Percentiles rank a stretch among this genome's conserved stretches.
These are phyloP conservation scores for Xerocomellus amylosporus DNA, from an alignment of 768 basidiomycete species.

Conservation along the genomic window DNA sequence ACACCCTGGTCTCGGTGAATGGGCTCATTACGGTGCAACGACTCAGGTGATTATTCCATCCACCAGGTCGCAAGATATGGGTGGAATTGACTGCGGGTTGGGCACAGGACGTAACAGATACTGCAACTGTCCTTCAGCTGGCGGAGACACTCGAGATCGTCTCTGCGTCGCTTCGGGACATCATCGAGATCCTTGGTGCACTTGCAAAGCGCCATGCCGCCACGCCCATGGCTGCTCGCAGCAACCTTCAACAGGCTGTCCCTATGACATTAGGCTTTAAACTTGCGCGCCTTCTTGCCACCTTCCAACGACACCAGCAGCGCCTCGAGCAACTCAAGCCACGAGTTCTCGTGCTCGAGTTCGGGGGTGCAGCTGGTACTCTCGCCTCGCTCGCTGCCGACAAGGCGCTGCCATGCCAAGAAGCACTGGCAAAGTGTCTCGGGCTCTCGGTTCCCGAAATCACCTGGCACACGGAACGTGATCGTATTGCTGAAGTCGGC, in stretches of 20 bases:
- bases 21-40: conserved; percentile 48
- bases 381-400: conserved; percentile 43
- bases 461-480: conserved; percentile 42
- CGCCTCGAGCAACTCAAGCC: conserved; percentile 37
- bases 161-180: conserved; percentile 27
- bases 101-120: conserved; percentile 47
- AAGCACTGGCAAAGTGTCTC: conserved; percentile 18
- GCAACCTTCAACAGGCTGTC: conserved; percentile 48
- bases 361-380: conserved; percentile 46
- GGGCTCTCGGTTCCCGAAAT: conserved; percentile 27
- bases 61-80: neutral
- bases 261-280: conserved; percentile 49
- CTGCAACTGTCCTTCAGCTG: conserved; percentile 43
- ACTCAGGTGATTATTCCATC: conserved; percentile 38
- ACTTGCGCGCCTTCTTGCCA: conserved; percentile 42
- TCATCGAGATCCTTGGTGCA: conserved; percentile 28
- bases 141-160: conserved; percentile 38
- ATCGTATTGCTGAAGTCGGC: conserved; percentile 42
- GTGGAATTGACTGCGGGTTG: neutral
- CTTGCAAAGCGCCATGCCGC: conserved; percentile 33
- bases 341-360: conserved; percentile 42
- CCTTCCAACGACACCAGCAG: conserved; percentile 40
- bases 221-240: conserved; percentile 46
- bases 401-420: conserved; percentile 27
- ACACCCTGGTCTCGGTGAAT: conserved; percentile 40